These are phyloP conservation scores for Penicillium pulvis DNA, from an alignment of 495 filamentous ascomycete species.

Conservation along the genomic window DNA sequence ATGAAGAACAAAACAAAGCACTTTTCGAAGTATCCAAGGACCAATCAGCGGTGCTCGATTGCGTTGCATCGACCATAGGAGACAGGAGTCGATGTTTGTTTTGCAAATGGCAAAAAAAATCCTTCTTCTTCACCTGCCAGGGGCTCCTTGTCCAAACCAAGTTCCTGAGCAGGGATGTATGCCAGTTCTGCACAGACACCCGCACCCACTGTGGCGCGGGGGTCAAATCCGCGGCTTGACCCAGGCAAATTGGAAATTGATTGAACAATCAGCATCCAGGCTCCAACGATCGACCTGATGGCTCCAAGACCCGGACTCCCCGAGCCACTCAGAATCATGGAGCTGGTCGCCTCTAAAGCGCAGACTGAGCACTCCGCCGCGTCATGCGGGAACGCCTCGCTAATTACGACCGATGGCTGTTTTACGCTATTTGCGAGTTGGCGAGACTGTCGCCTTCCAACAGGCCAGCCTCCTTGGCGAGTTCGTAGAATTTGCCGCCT, in stretches of 20 bases:
- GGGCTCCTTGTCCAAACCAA: conserved; percentile 12
- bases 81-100: background rate
- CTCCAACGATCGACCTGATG: conserved; percentile 23
- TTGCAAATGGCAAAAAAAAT: background rate
- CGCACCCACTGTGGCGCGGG: conserved; percentile 21
- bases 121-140: conserved; percentile 16
- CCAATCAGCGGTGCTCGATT: conserved; percentile 17
- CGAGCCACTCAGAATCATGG: conserved; percentile 27
- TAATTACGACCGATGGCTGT: conserved; percentile 19
- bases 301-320: conserved; percentile 20
- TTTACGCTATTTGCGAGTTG: conserved; percentile 23
- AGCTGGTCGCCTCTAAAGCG: conserved; percentile 12
- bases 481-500: conserved; percentile 56
- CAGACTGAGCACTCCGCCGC: conserved; percentile 10
- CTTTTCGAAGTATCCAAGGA: conserved; percentile 16
- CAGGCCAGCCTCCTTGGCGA: conserved; percentile 58
- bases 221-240: conserved; percentile 11
- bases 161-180: conserved; percentile 17
- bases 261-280: conserved; percentile 19
- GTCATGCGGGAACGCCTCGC: conserved; percentile 14
- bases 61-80: conserved; percentile 7
- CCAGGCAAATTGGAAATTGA: conserved; percentile 21
- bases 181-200: conserved; percentile 20
- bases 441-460: conserved; percentile 49
- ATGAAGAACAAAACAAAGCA: conserved; percentile 20